A percentile compares a stretch with the other conserved stretches of the same genome.
These are phyloP conservation scores for Moniliophthora roreri DNA, from an alignment of 1,284 basidiomycete genomes.

Conservation along the genomic window DNA sequence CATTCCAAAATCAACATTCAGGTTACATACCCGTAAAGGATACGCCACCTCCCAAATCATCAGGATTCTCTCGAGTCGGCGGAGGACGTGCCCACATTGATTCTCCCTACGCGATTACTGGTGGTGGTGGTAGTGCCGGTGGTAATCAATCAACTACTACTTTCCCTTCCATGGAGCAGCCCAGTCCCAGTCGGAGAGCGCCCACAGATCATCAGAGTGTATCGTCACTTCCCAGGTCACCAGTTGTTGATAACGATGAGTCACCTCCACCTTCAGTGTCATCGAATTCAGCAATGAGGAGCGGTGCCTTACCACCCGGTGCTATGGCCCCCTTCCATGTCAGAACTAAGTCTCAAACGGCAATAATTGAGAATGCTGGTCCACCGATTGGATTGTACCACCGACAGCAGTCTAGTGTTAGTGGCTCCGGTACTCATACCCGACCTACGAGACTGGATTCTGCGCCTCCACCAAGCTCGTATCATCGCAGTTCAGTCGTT, in stretches of 20 bases:
- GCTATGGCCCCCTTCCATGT: conserved; percentile 68
- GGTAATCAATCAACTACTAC: conserved; percentile 50
- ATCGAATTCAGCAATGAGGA: conserved; percentile 38
- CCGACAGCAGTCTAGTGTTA: neutral
- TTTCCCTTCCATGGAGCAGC: conserved; percentile 60
- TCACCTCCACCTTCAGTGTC: conserved; percentile 56
- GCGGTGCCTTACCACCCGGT: conserved; percentile 50
- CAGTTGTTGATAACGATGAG: conserved; percentile 33
- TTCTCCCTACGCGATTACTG: conserved; percentile 71
- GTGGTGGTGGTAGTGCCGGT: no score
- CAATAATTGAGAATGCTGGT: conserved; percentile 61
- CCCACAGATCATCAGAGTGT: conserved; percentile 14
- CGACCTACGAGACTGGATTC: conserved; percentile 1
- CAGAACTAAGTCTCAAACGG: conserved; percentile 78
- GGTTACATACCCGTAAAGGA: conserved; percentile 50
- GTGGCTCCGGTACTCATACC: conserved; percentile 8
- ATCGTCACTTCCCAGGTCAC: neutral
- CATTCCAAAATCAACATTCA: conserved; percentile 45
- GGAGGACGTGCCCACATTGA: conserved; percentile 80
- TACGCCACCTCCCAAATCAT: conserved; percentile 28
- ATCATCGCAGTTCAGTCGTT: conserved; percentile 24
- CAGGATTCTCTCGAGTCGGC: conserved; percentile 77
- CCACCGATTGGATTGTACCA: neutral
- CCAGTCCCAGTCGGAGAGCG: conserved; percentile 26
- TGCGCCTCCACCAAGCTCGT: conserved; percentile 12